Evolutionary conservation across 352 stramenopile species (phyloP).

Genomic region (Globisporangium barbulae): DNA sequence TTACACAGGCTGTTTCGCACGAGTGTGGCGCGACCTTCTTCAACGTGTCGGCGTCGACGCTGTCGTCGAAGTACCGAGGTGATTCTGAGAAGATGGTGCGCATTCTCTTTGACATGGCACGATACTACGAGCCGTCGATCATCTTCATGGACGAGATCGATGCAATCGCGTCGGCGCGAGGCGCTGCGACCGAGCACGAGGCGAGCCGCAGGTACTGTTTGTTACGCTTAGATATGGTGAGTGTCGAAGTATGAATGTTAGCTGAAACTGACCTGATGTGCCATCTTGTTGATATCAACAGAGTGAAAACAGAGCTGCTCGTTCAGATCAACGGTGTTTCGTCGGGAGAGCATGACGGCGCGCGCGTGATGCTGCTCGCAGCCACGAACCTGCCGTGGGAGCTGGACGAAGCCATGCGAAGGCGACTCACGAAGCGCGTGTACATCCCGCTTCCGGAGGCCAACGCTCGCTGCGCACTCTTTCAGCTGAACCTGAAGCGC

Average conservation of each 20-base stretch:
- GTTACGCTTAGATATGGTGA: background rate
- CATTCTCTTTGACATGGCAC: slow-evolving; percentile 97
- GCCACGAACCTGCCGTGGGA: slow-evolving; percentile 98
- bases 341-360: slow-evolving; percentile 54
- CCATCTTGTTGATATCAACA: slow-evolving; percentile 34
- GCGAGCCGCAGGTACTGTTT: slow-evolving; percentile 62
- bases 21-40: slow-evolving; percentile 98
- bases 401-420: slow-evolving; percentile 90
- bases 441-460: slow-evolving; percentile 18
- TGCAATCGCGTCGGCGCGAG: slow-evolving; percentile 86
- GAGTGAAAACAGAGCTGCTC: slow-evolving; percentile 97
- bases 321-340: slow-evolving; percentile 98
- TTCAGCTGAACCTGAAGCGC: slow-evolving; percentile 30
- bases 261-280: background rate
- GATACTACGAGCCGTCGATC: slow-evolving; percentile 96
- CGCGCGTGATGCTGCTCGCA: slow-evolving; percentile 91
- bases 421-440: slow-evolving; percentile 93
- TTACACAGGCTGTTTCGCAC: slow-evolving; percentile 87
- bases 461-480: slow-evolving; percentile 26
- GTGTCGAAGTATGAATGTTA: background rate
- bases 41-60: slow-evolving; percentile 92
- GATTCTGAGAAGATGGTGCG: slow-evolving; percentile 96
- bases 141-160: slow-evolving; percentile 99
- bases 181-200: slow-evolving; percentile 74
- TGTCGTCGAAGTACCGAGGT: slow-evolving; percentile 92